Evolutionary conservation across 805 yeast genomes (phyloP), one percentile per base, ranked within the genome.

Genomic region (Cyberlindnera xishuangbannaensis): DNA sequence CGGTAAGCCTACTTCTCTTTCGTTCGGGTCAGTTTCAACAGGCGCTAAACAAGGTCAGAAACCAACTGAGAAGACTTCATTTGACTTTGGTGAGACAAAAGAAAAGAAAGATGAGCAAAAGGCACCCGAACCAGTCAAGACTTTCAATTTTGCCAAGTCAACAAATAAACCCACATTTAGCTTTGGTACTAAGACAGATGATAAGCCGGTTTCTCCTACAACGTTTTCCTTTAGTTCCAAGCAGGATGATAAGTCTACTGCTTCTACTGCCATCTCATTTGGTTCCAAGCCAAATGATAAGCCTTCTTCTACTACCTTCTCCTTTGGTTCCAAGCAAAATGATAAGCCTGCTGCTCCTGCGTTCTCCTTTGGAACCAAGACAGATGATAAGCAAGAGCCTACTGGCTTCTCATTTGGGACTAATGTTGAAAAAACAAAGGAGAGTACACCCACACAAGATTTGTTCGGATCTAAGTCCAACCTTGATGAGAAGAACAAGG

Each of bases 341-440:
- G 23, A 20, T 20, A 20, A 20, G 23, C 23, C 23, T 9, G 23
- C 23, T 9, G 12, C 46, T n/a, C 36, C 43, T 7, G 14, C 25
- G 12, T 42, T 44, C 15, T 27, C 45, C 3, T 46, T 48, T 28
- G 51, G 48, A 14, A 17, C 20, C 14, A 28, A 25, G 29, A 15
- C 15, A 11, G 33, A 24, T 5, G 19, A 14, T 12, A 22, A 29
- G 19, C 14, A 18, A 9, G 30, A 28, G 11, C 22, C 22, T 5
- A 9, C 31, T 5, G 24, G 9, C 7, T 37, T 28, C 15, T 24
- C 32, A n/a, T 37, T 37, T 24, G 41, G 41, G 10, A 26, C 40
- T 6, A 20, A 20, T 20, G 23, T 12, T 9, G 23, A 20, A 12
- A 20, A 20, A 12, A 20, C 23, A 12, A 12, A 20, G 11, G 23